These are phyloP conservation scores for Naganishia cerealis DNA, from an alignment of 1,284 basidiomycete genomes.

Conservation along the genomic window DNA sequence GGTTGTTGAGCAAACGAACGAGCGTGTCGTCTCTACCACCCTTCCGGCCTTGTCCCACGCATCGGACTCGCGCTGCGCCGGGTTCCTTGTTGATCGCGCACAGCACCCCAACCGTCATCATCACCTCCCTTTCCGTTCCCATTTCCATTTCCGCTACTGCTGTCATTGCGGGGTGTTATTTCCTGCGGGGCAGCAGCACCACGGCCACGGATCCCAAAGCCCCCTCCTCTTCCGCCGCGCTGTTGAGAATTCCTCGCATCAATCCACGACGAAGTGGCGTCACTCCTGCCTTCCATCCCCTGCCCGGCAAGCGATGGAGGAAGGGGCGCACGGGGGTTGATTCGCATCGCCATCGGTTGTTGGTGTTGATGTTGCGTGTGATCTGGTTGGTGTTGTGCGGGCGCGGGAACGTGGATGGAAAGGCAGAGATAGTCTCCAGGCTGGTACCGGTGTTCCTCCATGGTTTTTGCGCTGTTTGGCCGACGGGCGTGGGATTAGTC, in stretches of 20 bases:
- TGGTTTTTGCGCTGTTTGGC: constrained; percentile 14
- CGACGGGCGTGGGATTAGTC: too few relatives aligned
- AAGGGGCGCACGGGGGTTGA: neutral
- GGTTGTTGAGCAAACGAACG: neutral
- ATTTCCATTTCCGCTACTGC: neutral
- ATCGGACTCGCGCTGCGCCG: constrained; percentile 1
- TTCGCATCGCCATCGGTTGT: neutral
- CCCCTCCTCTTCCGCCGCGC: neutral
- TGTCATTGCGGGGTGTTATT: neutral
- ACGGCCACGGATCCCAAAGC: constrained; percentile 2
- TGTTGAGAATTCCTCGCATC: neutral
- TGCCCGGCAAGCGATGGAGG: too few relatives aligned
- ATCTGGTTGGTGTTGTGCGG: neutral
- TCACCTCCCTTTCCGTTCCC: neutral
- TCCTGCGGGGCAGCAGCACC: neutral
- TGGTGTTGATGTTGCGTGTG: neutral
- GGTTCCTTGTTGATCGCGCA: neutral
- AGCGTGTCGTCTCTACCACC: neutral
- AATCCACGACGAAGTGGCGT: constrained; percentile 1
- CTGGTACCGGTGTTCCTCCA: constrained; percentile 9
- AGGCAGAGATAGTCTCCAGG: constrained; percentile 24
- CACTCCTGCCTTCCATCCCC: neutral
- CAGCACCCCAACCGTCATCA: constrained; percentile 20
- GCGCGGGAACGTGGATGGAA: constrained; percentile 3
- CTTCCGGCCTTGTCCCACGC: neutral